Percentiles rank a stretch among this genome's conserved stretches.
Evolutionary conservation across 208 protist species (phyloP).

Genomic region (Balamuthia mandrillaris): DNA sequence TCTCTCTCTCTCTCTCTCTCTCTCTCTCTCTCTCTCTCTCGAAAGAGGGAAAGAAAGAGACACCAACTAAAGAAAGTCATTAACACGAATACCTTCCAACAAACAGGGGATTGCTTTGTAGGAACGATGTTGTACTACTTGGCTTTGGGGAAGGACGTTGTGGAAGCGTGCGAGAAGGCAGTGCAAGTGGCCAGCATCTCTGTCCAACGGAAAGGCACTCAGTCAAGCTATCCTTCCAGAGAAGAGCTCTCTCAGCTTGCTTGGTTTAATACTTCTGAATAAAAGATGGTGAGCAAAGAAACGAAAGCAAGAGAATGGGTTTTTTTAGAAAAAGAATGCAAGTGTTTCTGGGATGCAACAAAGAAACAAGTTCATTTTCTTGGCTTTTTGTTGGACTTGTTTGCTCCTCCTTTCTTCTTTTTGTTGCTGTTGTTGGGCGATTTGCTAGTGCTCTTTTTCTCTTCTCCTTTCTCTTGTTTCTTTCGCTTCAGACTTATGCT

Average conservation of each 20-base stretch:
- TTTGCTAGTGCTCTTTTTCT: not conserved
- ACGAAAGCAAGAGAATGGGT: not conserved
- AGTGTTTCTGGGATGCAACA: no score
- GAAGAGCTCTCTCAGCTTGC: not conserved
- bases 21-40: no score
- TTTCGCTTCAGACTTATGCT: not conserved
- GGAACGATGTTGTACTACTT: not conserved
- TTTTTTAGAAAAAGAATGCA: not conserved
- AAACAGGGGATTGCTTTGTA: not conserved
- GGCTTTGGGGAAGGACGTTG: not conserved
- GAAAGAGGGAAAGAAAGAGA: no score
- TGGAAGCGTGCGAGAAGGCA: not conserved
- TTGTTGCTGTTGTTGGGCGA: not conserved
- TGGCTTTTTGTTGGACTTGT: no score
- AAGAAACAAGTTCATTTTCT: no score
- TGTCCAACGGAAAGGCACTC: not conserved
- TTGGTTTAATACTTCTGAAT: no score
- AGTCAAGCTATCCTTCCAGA: not conserved
- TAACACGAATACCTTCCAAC: not conserved
- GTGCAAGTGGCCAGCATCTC: not conserved
- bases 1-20: not conserved
- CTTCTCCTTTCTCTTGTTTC: not conserved
- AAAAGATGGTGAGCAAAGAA: not conserved
- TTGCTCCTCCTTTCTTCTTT: no score
- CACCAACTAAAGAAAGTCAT: no score